Evolutionary conservation across 768 basidiomycete species (phyloP), one percentile per base, ranked within the genome.

Genomic region (Hirschioporus abietinus): DNA sequence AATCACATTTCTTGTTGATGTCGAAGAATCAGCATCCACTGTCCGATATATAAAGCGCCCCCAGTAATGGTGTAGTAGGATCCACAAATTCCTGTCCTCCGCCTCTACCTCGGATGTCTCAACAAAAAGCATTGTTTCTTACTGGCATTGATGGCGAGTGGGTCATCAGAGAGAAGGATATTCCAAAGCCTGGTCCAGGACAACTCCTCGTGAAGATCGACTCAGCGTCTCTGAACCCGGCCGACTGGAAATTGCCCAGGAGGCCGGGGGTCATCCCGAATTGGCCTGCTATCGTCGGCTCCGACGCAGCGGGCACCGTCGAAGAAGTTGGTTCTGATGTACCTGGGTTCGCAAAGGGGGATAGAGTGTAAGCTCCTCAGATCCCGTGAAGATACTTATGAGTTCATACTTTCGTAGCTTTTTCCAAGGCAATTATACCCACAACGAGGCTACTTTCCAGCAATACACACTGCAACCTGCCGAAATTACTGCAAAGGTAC

Each of bases 291-390:
- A 73, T 86, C 0, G 66, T 83, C 0, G 86, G 86, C 0, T 74
- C 72, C 7, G 86, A 88, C 64, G 76, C 78, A 35, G 81, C 86
- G 58, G 87, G 87, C 7, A 79, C 81, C 0, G 81, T 88, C 6
- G 81, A 79, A 25, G 79, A 76, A 35, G 76, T 87, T 60, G 87
- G 86, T 1, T 80, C 81, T 65, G 83, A 80, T 1, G 86, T 88
- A 8, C 77, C 75, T 15, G 74, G 75, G 27, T 82, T 86, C 70
- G 76, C 81, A 67, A 77, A 78, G 34, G 86, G 85, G 1, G 85
- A 87, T 72, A 76, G 79, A 72, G 83, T 88, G 85, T 85, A 75
- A 70, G 81, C 71, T 26, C 34, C 15, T 70, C 65, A 68, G 67
- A 52, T 15, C 12, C 3, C 12, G 42, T 52, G n/a, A 36, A 15